A percentile compares a stretch with the other conserved stretches of the same genome.
These are phyloP conservation scores for Trichoderma asperellum DNA, from an alignment of 2,329 filamentous ascomycete genomes.

Conservation along the genomic window DNA sequence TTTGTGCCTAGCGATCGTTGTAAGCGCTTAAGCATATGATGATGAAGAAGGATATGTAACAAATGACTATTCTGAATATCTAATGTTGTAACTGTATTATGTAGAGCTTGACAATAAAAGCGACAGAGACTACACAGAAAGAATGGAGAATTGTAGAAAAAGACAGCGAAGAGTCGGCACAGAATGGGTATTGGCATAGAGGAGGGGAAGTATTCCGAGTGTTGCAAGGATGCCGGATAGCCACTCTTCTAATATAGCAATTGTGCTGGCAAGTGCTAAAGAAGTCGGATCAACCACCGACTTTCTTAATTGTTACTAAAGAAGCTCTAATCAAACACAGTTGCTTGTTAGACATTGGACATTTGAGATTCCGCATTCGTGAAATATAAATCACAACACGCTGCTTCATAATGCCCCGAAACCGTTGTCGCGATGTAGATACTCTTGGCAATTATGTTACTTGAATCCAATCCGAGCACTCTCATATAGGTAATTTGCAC, in stretches of 20 bases:
- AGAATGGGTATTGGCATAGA: background rate
- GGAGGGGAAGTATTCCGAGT: background rate
- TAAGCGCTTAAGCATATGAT: background rate
- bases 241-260: background rate
- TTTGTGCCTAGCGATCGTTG: background rate
- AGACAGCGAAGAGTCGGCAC: background rate
- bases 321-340: background rate
- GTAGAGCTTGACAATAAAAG: background rate
- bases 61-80: background rate
- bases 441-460: background rate
- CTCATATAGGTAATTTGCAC: background rate
- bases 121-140: rapidly evolving
- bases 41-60: background rate
- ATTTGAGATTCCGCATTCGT: background rate
- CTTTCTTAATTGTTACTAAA: background rate
- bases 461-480: background rate
- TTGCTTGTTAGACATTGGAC: background rate
- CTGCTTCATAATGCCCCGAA: background rate
- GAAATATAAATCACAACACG: background rate
- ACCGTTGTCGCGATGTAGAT: too few species aligned
- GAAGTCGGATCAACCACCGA: background rate
- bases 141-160: rapidly evolving
- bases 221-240: background rate
- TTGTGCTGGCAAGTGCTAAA: background rate
- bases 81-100: background rate